These are phyloP conservation scores for Stipa capillata DNA, from an alignment of 176 grass and related monocot species.

Conservation along the genomic window DNA sequence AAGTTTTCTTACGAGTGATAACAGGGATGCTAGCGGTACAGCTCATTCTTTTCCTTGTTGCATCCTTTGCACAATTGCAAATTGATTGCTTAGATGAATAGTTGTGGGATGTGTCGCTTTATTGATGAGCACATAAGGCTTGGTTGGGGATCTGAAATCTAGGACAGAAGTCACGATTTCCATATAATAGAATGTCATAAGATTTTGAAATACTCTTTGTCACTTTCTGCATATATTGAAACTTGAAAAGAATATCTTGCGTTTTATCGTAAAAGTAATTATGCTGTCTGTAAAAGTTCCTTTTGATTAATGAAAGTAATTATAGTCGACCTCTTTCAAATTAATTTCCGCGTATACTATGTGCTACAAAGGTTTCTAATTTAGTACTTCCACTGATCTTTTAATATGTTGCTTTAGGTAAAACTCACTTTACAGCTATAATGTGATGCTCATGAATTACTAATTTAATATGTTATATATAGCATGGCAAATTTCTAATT, in stretches of 20 bases:
- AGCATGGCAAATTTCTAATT: not conserved
- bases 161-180: constrained; percentile 13
- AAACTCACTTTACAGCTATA: constrained; percentile 11
- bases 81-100: constrained; percentile 20
- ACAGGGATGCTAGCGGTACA: constrained; percentile 30
- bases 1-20: constrained; percentile 30
- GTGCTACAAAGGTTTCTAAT: not conserved
- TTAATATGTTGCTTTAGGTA: constrained; percentile 1
- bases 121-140: not conserved
- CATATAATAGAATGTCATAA: not conserved
- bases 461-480: not conserved
- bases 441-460: not conserved
- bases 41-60: constrained; percentile 12
- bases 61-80: constrained; percentile 1
- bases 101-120: not conserved
- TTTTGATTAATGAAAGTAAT: not conserved
- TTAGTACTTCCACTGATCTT: not conserved
- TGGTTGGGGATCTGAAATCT: not conserved
- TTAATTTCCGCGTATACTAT: not conserved
- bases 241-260: not conserved
- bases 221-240: not conserved
- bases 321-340: not conserved
- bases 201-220: not conserved
- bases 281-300: not conserved
- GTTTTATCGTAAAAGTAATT: not conserved